phyloP scores from a whole-genome alignment of 306 rosid genomes.

The Quercus ilex region DNA sequence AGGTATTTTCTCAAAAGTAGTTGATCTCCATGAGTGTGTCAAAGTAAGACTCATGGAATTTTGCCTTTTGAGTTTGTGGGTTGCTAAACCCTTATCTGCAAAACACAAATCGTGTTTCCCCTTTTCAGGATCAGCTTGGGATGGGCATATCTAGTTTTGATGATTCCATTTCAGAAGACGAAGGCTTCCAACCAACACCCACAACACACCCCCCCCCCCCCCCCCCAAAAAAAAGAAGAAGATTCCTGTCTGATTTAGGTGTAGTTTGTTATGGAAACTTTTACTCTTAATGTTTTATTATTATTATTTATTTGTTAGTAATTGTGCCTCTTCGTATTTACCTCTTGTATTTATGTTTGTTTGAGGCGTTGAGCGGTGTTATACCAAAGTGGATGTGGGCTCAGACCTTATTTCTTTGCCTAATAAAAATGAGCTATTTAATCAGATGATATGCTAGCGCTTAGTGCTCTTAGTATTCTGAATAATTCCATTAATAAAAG shows the following conservation, averaged over 20 bases:
- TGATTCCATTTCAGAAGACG: neutral
- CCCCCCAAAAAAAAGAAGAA: too few species aligned
- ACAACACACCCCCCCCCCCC: too few species aligned
- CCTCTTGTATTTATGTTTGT: too few species aligned
- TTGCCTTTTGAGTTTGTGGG: neutral
- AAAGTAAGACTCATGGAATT: neutral
- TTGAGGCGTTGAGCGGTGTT: too few species aligned
- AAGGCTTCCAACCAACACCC: too few species aligned
- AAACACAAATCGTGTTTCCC: neutral
- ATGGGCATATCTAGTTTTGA: neutral
- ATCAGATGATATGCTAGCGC: too few species aligned
- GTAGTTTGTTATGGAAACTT: neutral
- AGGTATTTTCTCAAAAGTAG: neutral
- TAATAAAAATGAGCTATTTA: too few species aligned
- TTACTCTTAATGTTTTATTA: neutral
- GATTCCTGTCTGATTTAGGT: neutral
- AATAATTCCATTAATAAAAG: too few species aligned
- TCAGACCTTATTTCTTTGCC: too few species aligned
- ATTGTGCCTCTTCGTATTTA: neutral
- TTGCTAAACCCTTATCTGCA: neutral
- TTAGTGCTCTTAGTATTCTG: too few species aligned
- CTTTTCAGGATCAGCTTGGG: neutral
- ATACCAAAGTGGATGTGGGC: too few species aligned
- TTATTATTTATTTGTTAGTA: neutral
- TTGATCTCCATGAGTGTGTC: slow-evolving; percentile 3